A percentile compares a stretch with the other conserved stretches of the same genome.
Conservation (phyloP, 352 stramenopile genomes). For the Globisporangium barbulae region DNA sequence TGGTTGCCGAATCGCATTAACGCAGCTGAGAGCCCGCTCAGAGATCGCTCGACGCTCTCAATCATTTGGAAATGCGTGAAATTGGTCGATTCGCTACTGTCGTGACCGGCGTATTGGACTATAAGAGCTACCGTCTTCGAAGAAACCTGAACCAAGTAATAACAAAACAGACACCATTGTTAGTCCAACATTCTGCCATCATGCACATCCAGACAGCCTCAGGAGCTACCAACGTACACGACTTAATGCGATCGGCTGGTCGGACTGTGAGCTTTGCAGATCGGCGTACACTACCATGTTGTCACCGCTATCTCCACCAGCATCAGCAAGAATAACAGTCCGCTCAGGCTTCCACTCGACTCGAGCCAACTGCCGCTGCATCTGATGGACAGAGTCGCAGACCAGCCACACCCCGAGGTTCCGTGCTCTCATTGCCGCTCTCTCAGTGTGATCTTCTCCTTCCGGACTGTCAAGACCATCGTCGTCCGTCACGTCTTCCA, state of each 20-base stretch:
- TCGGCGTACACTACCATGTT: background rate
- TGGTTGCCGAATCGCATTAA: background rate
- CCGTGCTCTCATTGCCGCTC: background rate
- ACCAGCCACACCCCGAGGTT: background rate
- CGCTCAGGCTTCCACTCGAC: background rate
- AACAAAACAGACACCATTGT: background rate
- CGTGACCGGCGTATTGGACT: background rate
- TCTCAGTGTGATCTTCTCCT: background rate
- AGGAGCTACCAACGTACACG: background rate
- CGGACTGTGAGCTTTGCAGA: background rate
- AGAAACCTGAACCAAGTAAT: conserved; percentile 5
- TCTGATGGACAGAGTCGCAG: background rate
- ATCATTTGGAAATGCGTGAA: conserved; percentile 20
- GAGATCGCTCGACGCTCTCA: conserved; percentile 15
- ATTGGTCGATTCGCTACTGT: background rate
- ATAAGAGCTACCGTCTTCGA: conserved; percentile 1
- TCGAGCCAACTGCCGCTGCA: background rate
- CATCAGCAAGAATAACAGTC: background rate
- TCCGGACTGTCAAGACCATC: background rate
- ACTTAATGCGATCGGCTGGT: background rate
- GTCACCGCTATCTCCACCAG: background rate
- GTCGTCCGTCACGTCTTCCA: background rate
- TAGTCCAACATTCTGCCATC: background rate
- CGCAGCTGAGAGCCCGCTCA: background rate
- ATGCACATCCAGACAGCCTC: no score